These are phyloP conservation scores for Yarrowia deformans DNA, from an alignment of 805 yeast species.

Conservation along the genomic window DNA sequence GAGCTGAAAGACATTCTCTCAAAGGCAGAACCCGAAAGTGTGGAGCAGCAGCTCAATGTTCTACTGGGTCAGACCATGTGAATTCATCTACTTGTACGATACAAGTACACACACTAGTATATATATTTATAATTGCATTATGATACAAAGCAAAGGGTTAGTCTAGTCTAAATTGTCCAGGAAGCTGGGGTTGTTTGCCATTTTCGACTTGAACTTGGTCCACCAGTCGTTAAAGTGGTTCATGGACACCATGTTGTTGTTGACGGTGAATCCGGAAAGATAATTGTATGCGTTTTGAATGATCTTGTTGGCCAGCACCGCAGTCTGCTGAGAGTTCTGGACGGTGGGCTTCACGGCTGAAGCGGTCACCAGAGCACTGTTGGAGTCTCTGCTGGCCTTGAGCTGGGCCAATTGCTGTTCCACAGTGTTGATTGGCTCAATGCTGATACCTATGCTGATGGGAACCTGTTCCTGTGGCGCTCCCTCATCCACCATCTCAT, in stretches of 20 bases:
- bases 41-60: slow-evolving; percentile 4
- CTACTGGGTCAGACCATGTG: slow-evolving; percentile 13
- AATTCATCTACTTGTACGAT: background rate
- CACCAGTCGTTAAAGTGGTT: slow-evolving; percentile 92
- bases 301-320: slow-evolving; percentile 80
- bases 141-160: slow-evolving; percentile 39
- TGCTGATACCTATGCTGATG: slow-evolving; percentile 81
- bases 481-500: slow-evolving; percentile 61
- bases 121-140: slow-evolving; percentile 31
- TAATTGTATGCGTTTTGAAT: slow-evolving; percentile 93
- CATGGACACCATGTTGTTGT: slow-evolving; percentile 81
- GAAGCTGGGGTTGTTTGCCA: slow-evolving; percentile 83
- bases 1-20: slow-evolving; percentile 10
- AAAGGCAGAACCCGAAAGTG: slow-evolving; percentile 2
- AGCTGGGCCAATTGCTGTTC: slow-evolving; percentile 60
- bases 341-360: slow-evolving; percentile 49
- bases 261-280: slow-evolving; percentile 84
- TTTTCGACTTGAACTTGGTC: slow-evolving; percentile 80
- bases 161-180: slow-evolving; percentile 58
- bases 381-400: slow-evolving; percentile 45
- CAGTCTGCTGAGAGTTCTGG: slow-evolving; percentile 52
- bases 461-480: slow-evolving; percentile 50
- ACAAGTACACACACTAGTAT: too few species aligned
- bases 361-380: slow-evolving; percentile 47
- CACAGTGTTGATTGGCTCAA: slow-evolving; percentile 79